Conservation (phyloP, 495 filamentous ascomycete genomes). For the Daldinia vernicosa region DNA sequence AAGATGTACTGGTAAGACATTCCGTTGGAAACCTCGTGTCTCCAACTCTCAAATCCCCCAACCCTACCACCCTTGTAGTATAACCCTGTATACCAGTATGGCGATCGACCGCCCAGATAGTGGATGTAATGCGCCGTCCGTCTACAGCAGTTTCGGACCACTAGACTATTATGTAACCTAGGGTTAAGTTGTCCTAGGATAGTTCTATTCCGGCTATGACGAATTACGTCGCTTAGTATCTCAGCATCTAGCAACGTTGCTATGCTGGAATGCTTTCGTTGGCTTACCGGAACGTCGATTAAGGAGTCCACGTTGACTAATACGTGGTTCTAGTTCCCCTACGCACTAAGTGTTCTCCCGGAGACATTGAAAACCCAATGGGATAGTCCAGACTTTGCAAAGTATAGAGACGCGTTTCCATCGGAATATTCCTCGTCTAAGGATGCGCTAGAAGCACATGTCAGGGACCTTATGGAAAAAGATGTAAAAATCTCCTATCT, state of each 20-base stretch:
- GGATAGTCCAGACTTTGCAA: constrained; percentile 63
- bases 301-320: constrained; percentile 35
- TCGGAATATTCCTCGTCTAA: constrained; percentile 60
- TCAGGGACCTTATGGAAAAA: constrained; percentile 68
- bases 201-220: constrained; percentile 10
- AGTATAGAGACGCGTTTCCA: constrained; percentile 71
- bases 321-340: constrained; percentile 67
- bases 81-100: constrained; percentile 13
- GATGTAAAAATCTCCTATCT: constrained; percentile 75
- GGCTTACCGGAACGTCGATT: constrained; percentile 12
- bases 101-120: constrained; percentile 21
- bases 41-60: constrained; percentile 29
- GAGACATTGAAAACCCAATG: constrained; percentile 65
- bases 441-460: constrained; percentile 62
- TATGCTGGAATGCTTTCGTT: constrained; percentile 10
- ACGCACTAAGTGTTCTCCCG: constrained; percentile 69
- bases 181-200: constrained; percentile 19
- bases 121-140: constrained; percentile 15
- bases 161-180: constrained; percentile 15
- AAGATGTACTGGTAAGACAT: constrained; percentile 70
- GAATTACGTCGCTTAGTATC: constrained; percentile 15
- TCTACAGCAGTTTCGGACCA: constrained; percentile 5
- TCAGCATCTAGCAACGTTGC: constrained; percentile 20
- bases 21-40: constrained; percentile 20
- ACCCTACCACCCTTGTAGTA: constrained; percentile 24